Evolutionary conservation across 1,284 basidiomycete species (phyloP).

Genomic region (Xanthoconium separans): DNA sequence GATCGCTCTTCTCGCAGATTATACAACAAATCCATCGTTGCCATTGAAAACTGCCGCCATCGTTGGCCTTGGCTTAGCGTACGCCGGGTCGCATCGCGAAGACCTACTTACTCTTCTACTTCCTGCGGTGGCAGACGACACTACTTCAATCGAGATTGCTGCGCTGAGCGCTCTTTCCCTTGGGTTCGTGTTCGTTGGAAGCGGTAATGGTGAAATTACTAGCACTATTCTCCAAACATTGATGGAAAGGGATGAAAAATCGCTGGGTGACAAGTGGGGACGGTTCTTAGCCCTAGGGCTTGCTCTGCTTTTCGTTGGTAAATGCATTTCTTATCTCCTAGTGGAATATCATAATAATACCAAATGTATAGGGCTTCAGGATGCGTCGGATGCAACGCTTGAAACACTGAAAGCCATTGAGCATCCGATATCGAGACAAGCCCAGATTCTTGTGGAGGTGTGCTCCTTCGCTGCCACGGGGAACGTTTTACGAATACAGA

Average conservation of each 20-base stretch:
- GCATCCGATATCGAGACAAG: conserved; percentile 89
- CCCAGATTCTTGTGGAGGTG: conserved; percentile 91
- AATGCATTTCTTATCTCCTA: conserved; percentile 1
- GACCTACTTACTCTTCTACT: conserved; percentile 80
- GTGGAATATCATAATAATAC: conserved; percentile 7
- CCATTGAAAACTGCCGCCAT: conserved; percentile 87
- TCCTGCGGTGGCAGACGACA: conserved; percentile 82
- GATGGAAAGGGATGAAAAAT: conserved; percentile 83
- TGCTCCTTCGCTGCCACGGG: conserved; percentile 96
- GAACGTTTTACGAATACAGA: conserved; percentile 93
- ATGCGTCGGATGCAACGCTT: conserved; percentile 91
- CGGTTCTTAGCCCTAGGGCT: conserved; percentile 90
- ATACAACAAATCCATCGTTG: conserved; percentile 86
- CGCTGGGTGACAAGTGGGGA: conserved; percentile 90
- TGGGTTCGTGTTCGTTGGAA: conserved; percentile 95
- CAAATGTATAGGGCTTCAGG: conserved; percentile 69
- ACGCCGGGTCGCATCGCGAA: conserved; percentile 89
- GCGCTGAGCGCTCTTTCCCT: conserved; percentile 86
- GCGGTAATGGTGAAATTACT: conserved; percentile 92
- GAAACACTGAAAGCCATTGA: conserved; percentile 96
- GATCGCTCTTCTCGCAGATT: conserved; percentile 87
- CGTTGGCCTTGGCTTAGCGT: conserved; percentile 90
- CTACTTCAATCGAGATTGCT: conserved; percentile 86
- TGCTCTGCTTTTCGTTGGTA: conserved; percentile 89
- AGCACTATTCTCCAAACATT: conserved; percentile 89